Base-by-base conservation (phyloP, 192 early-diverging fungal species). In the Hyaloraphidium curvatum region DNA sequence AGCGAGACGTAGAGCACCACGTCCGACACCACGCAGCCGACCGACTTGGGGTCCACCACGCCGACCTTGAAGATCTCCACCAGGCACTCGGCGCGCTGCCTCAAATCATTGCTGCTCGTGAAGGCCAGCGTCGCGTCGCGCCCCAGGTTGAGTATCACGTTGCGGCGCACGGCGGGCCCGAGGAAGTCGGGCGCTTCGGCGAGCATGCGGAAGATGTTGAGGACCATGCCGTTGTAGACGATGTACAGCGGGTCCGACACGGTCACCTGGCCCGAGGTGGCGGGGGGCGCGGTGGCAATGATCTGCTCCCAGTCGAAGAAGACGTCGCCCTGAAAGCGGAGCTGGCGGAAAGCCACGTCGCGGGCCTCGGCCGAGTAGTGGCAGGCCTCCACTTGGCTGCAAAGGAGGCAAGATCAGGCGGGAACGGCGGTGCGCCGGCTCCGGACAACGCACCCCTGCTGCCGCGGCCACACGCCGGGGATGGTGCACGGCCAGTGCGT, bases 21-120 rank as follows among this genome's bases (percentile, higher is more conserved):
- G 48, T 82, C 76, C 0, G 85, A 78, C 1, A 83, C 70, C 31
- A 88, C 80, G 64, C 90, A 94, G 0, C 88, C 88, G 27, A 83
- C 62, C 2, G 80, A 77, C 31, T 73, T 73, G 19, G 78, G 67
- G 59, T 94, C 88, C 41, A 94, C 63, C 1, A 72, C 74, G 0
- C 87, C 90, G 25, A 89, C 80, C 52, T 79, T 73, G 70, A 86
- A 76, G 40, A 82, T 71, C 21, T 90, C 86, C 11, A 70, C 62
- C 58, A 90, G 65, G 57, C 89, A 93, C 37, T 76, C 68, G 40
- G 74, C 84, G 28, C 80, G 33, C 33, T 11, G 33, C 33, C n/a
- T 37, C 2, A 51, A 1, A 1, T 17, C 27, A 4, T 21, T 4
- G 14, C 17, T 51, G 13, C 23, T 9, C 21, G 50, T 7, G 14